A percentile compares a stretch with the other conserved stretches of the same genome.
These are phyloP conservation scores for Grammothele lineata DNA, from an alignment of 768 basidiomycete genomes.

Conservation along the genomic window DNA sequence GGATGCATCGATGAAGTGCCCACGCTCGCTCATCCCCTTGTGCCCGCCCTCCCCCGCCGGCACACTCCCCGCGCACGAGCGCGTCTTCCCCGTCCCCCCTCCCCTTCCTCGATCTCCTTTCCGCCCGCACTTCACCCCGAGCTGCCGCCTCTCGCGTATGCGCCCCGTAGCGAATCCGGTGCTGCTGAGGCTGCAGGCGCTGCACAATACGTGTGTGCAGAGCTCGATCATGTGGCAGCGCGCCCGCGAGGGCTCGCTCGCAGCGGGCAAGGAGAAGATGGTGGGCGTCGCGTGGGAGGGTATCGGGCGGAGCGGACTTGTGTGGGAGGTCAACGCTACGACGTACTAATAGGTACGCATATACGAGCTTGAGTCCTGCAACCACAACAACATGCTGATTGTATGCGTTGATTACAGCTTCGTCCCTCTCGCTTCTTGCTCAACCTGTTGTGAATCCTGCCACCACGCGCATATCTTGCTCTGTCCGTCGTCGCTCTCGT, in stretches of 20 bases:
- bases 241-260: conserved; percentile 44
- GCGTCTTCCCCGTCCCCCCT: conserved; percentile 29
- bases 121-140: conserved; percentile 27
- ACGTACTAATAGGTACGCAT: conserved; percentile 3
- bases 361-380: neutral
- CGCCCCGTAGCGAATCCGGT: conserved; percentile 60
- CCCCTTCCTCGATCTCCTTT: conserved; percentile 38
- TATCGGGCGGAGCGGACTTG: conserved; percentile 49
- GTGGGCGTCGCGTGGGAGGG: conserved; percentile 60
- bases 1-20: conserved; percentile 2
- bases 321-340: conserved; percentile 29
- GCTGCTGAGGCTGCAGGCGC: conserved; percentile 53
- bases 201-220: conserved; percentile 45
- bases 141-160: conserved; percentile 38
- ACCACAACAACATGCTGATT: neutral
- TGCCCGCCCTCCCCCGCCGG: conserved; percentile 27
- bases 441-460: too few species aligned
- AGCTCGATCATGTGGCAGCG: conserved; percentile 29
- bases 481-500: conserved; percentile 1
- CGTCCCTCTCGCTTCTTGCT: neutral
- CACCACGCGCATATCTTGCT: too few species aligned
- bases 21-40: conserved; percentile 20
- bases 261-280: conserved; percentile 54
- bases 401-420: neutral
- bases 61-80: conserved; percentile 22